A percentile compares a stretch with the other conserved stretches of the same genome.
phyloP scores from a whole-genome alignment of 352 stramenopile genomes.

The Phytophthora nicotianae region DNA sequence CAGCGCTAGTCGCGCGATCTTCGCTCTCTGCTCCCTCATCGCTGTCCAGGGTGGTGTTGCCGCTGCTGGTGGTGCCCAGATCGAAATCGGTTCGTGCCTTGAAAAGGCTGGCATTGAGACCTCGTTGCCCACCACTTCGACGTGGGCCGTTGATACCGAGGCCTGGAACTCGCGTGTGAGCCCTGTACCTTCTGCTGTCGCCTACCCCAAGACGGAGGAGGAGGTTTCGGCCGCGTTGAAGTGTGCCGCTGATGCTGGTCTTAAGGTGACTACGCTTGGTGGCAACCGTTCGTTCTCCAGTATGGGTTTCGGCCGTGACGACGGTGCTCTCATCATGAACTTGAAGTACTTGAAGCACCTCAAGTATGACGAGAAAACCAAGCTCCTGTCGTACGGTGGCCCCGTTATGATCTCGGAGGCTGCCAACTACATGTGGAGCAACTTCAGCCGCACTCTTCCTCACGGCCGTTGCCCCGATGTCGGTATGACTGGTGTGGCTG shows the following conservation, averaged over 20 bases:
- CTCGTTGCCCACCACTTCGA: conserved; percentile 30
- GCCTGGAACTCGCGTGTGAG: conserved; percentile 36
- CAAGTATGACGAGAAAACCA: conserved; percentile 22
- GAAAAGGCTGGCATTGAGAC: conserved; percentile 20
- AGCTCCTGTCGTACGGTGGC: conserved; percentile 29
- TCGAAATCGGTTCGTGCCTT: conserved; percentile 20
- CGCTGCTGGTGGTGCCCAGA: neutral
- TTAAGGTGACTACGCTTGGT: conserved; percentile 34
- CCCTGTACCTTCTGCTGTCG: conserved; percentile 27
- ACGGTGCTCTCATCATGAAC: conserved; percentile 34
- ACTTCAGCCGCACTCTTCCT: conserved; percentile 19
- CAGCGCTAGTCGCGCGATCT: conserved; percentile 17
- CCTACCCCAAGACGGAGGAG: conserved; percentile 27
- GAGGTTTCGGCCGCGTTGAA: conserved; percentile 27
- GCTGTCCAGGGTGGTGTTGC: conserved; percentile 19
- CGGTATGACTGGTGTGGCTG: conserved; percentile 31
- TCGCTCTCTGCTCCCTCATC: conserved; percentile 37
- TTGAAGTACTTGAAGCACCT: conserved; percentile 29
- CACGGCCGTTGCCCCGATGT: conserved; percentile 34
- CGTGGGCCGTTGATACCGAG: conserved; percentile 29
- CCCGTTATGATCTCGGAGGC: conserved; percentile 10
- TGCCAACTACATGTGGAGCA: conserved; percentile 26
- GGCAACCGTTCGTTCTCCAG: conserved; percentile 16
- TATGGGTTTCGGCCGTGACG: conserved; percentile 31
- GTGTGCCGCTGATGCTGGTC: conserved; percentile 23